Evolutionary conservation across 2,329 filamentous ascomycete genomes (phyloP), one percentile per base, ranked within the genome.

Genomic region (Aureobasidium sp.): DNA sequence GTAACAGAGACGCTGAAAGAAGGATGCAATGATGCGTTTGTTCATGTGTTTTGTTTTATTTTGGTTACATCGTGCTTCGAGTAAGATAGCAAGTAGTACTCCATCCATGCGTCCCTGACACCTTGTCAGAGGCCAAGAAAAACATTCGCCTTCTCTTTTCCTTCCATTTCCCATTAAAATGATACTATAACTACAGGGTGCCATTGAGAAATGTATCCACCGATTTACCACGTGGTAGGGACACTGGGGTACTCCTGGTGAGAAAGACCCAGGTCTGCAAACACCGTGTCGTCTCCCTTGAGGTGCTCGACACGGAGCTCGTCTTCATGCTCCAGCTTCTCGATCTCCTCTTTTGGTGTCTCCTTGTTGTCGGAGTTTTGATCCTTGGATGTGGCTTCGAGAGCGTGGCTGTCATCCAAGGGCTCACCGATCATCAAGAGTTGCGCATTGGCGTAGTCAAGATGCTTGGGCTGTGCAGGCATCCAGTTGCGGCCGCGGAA

Each of bases 381-480:
- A 48, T 83, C 75, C 65, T 86, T 85, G 27, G 79, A 76, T 3
- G 79, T 78, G 30, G 81, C 76, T 67, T 85, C 79, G 0, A 83
- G 75, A 0, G 84, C 85, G 63, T 82, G 83, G 4, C 79, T 76
- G 2, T 82, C 82, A 0, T 82, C 78, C 27, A 74, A 76, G 1
- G 81, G 81, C 67, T 90, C 85, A 6, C 91, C 91, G 48, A 96
- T 86, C 61, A 96, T 79, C 10, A 96, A 75, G 60, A 96, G 81
- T 70, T 96, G 90, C 0, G 88, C 83, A 66, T 90, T 88, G 37
- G 80, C 80, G 69, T 89, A 90, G 67, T 93, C 82, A 3, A 96
- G 78, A 66, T 91, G 85, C 62, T 88, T 83, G 0, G 91, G 89
- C 66, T 86, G 79, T 0, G 89, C 79, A 0, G 89, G 85, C 61